Evolutionary conservation across 257 asterid genomes (phyloP).

Genomic region (Primulina eburnea): DNA sequence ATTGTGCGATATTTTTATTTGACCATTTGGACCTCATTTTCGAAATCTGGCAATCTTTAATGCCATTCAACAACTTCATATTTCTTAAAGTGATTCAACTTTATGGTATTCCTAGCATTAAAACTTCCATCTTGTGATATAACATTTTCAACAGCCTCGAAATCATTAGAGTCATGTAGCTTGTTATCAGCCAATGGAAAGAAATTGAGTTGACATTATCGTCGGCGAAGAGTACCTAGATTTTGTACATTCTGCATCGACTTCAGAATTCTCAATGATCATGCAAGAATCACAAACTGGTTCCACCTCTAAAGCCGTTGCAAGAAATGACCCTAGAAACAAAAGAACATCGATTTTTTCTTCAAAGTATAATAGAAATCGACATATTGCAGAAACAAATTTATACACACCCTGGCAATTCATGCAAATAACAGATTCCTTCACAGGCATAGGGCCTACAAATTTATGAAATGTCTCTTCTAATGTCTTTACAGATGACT

Average conservation of each 20-base stretch:
- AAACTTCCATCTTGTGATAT: conserved; percentile 12
- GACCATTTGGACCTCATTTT: conserved; percentile 10
- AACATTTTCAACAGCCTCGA: conserved; percentile 5
- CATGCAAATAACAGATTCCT: conserved; percentile 66
- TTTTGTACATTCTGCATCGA: conserved; percentile 48
- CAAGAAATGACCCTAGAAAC: conserved; percentile 73
- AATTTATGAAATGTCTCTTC: conserved; percentile 75
- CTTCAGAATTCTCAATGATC: conserved; percentile 52
- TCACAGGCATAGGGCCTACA: conserved; percentile 81
- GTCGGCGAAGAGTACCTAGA: conserved; percentile 37
- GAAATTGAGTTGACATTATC: conserved; percentile 3
- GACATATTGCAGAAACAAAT: conserved; percentile 17
- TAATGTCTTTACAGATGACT: conserved; percentile 61
- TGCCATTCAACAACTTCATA: not conserved
- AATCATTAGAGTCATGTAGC: conserved; percentile 7
- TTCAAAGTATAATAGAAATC: conserved; percentile 21
- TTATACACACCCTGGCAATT: conserved; percentile 41
- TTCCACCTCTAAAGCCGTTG: conserved; percentile 69
- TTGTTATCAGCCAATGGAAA: conserved; percentile 17
- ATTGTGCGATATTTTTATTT: conserved; percentile 1
- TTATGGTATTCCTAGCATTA: conserved; percentile 10
- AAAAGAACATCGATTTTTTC: conserved; percentile 17
- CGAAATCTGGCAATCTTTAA: conserved; percentile 14
- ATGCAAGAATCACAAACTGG: conserved; percentile 86
- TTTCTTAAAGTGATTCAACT: conserved; percentile 4